phyloP scores from a whole-genome alignment of 2,329 filamentous ascomycete species.

The Hymenoscyphus repandus region DNA sequence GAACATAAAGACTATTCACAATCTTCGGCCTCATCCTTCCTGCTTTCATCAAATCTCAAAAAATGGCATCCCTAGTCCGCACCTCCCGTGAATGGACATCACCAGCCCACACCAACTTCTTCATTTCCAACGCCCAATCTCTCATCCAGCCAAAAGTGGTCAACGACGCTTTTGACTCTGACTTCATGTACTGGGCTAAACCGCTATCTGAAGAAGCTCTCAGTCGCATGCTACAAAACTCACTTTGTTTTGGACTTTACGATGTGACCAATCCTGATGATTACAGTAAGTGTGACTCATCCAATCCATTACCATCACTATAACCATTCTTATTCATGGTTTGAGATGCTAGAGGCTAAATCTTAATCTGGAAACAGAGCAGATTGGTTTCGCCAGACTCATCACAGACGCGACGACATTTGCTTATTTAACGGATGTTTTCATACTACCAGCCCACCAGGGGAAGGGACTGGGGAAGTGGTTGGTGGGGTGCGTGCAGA shows the following conservation, averaged over 20 bases:
- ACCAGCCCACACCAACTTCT: conserved; percentile 47
- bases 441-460: conserved; percentile 53
- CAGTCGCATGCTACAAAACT: conserved; percentile 47
- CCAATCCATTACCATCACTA: too few relatives aligned
- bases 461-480: conserved; percentile 57
- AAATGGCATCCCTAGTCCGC: neutral
- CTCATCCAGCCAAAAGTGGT: conserved; percentile 46
- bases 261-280: neutral
- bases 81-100: conserved; percentile 57
- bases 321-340: too few relatives aligned
- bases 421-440: conserved; percentile 65
- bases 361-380: too few relatives aligned
- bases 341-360: too few relatives aligned
- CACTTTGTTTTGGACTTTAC: conserved; percentile 55
- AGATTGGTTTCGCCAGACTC: conserved; percentile 51
- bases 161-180: conserved; percentile 48
- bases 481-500: conserved; percentile 56
- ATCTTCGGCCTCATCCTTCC: too few relatives aligned
- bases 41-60: too few relatives aligned
- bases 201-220: conserved; percentile 43
- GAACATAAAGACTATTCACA: too few relatives aligned
- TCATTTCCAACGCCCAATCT: conserved; percentile 54
- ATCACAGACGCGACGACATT: conserved; percentile 66
- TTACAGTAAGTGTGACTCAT: too few relatives aligned
- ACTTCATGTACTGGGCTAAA: conserved; percentile 57